Evolutionary conservation across 768 basidiomycete species (phyloP).

Genomic region (Brasilioporus rufonigricans): DNA sequence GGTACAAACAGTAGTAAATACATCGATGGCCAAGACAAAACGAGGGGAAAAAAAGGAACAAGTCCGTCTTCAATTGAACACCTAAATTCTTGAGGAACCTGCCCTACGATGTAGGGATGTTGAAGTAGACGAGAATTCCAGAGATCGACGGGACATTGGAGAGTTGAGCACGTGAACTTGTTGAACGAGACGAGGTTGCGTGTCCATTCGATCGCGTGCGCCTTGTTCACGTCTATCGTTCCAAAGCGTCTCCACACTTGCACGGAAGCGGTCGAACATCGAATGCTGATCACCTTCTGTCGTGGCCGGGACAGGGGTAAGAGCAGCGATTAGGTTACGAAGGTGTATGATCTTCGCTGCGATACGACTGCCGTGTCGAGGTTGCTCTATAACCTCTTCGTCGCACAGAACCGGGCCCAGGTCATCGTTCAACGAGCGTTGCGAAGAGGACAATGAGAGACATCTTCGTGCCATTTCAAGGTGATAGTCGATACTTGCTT

Average conservation of each 20-base stretch:
- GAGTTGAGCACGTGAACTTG: not conserved
- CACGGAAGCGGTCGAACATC: slow-evolving; percentile 19
- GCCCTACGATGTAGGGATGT: slow-evolving; percentile 15
- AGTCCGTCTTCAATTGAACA: too few relatives aligned
- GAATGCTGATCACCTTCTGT: slow-evolving; percentile 13
- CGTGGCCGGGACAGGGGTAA: slow-evolving; percentile 23
- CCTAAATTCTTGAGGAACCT: slow-evolving; percentile 22
- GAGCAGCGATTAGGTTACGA: slow-evolving; percentile 16
- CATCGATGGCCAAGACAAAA: too few relatives aligned
- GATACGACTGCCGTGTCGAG: slow-evolving; percentile 16
- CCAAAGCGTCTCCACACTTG: slow-evolving; percentile 21
- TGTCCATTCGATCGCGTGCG: slow-evolving; percentile 2
- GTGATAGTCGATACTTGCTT: slow-evolving; percentile 20
- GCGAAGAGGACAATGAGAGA: slow-evolving; percentile 9
- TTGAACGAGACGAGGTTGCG: slow-evolving; percentile 1
- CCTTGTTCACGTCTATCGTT: slow-evolving; percentile 10
- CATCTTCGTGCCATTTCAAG: slow-evolving; percentile 17
- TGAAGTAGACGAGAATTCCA: slow-evolving; percentile 8
- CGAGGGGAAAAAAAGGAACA: too few relatives aligned
- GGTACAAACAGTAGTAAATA: not conserved
- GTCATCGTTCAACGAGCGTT: not conserved
- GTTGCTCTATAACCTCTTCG: slow-evolving; percentile 2
- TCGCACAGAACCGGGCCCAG: not conserved
- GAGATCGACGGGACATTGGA: slow-evolving; percentile 2
- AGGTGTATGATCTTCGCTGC: slow-evolving; percentile 23